phyloP scores from a whole-genome alignment of 1,284 basidiomycete genomes.

The Xerocomus amazonicus region DNA sequence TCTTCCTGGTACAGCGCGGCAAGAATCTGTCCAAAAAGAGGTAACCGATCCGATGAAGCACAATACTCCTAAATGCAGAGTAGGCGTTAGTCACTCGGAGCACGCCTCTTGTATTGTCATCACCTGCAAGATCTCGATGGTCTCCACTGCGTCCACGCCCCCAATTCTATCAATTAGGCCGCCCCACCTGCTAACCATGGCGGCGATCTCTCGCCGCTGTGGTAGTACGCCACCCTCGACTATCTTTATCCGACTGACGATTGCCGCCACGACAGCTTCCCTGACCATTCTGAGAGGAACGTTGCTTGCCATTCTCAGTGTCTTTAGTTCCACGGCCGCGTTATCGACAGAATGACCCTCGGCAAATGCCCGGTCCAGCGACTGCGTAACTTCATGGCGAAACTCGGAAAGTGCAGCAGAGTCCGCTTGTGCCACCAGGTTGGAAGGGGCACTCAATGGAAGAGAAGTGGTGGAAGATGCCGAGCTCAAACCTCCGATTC shows the following conservation, averaged over 20 bases:
- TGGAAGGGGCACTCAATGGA: constrained; percentile 34
- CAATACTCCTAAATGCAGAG: constrained; percentile 51
- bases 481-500: constrained; percentile 34
- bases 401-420: constrained; percentile 69
- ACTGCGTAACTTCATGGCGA: constrained; percentile 70
- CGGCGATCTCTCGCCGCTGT: constrained; percentile 61
- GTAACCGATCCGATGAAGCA: constrained; percentile 53
- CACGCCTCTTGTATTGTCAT: constrained; percentile 14
- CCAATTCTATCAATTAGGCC: constrained; percentile 69
- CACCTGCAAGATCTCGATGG: constrained; percentile 68
- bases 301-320: constrained; percentile 90
- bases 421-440: constrained; percentile 35
- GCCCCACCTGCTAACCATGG: constrained; percentile 66
- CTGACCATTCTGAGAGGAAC: constrained; percentile 76
- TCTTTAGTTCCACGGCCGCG: constrained; percentile 90
- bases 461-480: constrained; percentile 43
- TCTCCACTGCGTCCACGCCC: constrained; percentile 72
- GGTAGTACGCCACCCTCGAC: constrained; percentile 47
- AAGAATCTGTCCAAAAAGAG: constrained; percentile 72
- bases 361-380: constrained; percentile 85
- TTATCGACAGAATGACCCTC: constrained; percentile 90
- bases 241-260: constrained; percentile 65
- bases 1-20: constrained; percentile 73
- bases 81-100: constrained; percentile 5
- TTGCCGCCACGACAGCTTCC: constrained; percentile 70